Evolutionary conservation across 2,329 filamentous ascomycete genomes (phyloP), one percentile per base, ranked within the genome.

Genomic region (Ciborinia camelliae): DNA sequence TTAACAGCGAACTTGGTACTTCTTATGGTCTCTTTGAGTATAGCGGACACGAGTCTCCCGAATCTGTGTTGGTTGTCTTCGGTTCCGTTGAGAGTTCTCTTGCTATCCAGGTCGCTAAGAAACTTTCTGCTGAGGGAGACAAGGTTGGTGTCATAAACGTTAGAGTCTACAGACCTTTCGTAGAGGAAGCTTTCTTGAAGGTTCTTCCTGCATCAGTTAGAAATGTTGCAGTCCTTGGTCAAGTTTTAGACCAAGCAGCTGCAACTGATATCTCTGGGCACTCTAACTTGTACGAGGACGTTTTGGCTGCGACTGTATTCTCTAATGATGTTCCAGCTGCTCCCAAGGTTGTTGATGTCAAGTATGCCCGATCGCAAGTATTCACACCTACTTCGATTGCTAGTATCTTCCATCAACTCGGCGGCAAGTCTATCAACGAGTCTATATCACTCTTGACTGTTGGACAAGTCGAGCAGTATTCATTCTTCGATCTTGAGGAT

Each of bases 21-120:
- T 88, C 94, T 70, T 99, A 99, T 76, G 85, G 89, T 73, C 86
- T 92, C 8, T 99, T 98, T 72, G 95, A 99, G 79, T 99, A 99
- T 80, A 85, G 89, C 73, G 95, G 95, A 30, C 92, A 98, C 75
- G 81, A 85, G 57, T 81, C 86, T 51, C 86, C 95, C 4, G 90
- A 94, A 69, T 87, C 88, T 12, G 92, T 99, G 20, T 81, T 98
- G 41, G 92, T 98, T 37, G 90, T 92, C 52, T 97, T 99, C 72
- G 95, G 95, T 71, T 97, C 92, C 66, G 86, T 93, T 6, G 95
- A 99, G 80, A 87, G 91, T 18, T 92, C 95, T 72, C 81, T 98
- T 67, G 87, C 92, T 65, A 88, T 89, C 69, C 92, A 97, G 78
- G 86, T 97, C 62, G 87, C 92, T 14, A 81, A 82, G 51, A 86